These are phyloP conservation scores for Diutina pseudorugosa DNA, from an alignment of 1,139 yeast species.

Conservation along the genomic window DNA sequence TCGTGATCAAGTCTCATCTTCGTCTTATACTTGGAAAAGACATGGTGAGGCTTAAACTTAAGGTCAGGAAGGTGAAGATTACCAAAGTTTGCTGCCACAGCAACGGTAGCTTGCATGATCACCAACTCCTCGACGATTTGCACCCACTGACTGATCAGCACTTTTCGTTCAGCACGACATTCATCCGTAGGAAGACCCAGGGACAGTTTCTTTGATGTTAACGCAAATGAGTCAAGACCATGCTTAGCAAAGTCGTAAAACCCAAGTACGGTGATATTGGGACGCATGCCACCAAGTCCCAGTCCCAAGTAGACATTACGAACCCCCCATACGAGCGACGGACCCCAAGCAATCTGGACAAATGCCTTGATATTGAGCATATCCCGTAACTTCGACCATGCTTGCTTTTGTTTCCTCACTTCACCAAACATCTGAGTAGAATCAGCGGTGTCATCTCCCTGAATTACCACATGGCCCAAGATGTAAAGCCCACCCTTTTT, in stretches of 20 bases:
- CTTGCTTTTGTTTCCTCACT: conserved; percentile 56
- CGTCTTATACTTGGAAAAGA: conserved; percentile 11
- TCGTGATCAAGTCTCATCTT: conserved; percentile 16
- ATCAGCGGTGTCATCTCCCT: conserved; percentile 5
- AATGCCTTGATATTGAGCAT: conserved; percentile 74
- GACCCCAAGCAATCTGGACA: conserved; percentile 84
- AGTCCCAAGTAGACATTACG: conserved; percentile 84
- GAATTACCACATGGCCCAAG: conserved; percentile 68
- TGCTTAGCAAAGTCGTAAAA: conserved; percentile 54
- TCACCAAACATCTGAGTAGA: conserved; percentile 39
- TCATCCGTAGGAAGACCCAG: conserved; percentile 64
- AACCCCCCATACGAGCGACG: conserved; percentile 91
- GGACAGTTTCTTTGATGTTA: background rate
- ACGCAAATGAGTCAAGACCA: conserved; percentile 14
- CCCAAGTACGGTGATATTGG: conserved; percentile 86
- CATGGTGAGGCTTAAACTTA: conserved; percentile 10
- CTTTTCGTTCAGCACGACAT: conserved; percentile 59
- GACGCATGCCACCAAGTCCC: conserved; percentile 95
- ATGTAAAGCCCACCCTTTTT: conserved; percentile 92
- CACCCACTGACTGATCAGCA: conserved; percentile 77
- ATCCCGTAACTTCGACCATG: conserved; percentile 80
- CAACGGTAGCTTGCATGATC: conserved; percentile 88
- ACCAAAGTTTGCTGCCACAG: conserved; percentile 82
- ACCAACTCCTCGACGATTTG: conserved; percentile 82
- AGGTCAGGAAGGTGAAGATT: conserved; percentile 41